These are phyloP conservation scores for Adiantum capillusveneris DNA, from an alignment of 75 land plant species.

Conservation along the genomic window DNA sequence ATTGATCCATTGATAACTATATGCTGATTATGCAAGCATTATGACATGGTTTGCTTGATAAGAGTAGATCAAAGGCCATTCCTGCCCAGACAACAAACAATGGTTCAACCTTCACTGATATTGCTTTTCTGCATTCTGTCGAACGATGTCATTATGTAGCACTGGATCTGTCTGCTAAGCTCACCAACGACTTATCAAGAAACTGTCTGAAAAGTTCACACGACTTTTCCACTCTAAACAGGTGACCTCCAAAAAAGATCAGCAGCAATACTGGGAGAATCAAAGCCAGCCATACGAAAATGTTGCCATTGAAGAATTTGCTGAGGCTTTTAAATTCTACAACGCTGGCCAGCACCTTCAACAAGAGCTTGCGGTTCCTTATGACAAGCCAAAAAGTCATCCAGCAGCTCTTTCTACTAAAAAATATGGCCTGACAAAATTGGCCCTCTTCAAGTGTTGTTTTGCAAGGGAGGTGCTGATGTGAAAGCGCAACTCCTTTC, in stretches of 20 bases:
- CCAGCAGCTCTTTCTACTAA: conserved; percentile 52
- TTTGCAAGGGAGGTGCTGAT: conserved; percentile 42
- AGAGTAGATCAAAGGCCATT: no score
- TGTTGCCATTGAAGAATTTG: conserved; percentile 55
- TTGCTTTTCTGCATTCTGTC: no score
- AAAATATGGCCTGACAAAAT: conserved; percentile 45
- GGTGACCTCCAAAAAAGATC: conserved; percentile 88
- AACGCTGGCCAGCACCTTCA: conserved; percentile 43
- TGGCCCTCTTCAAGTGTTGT: conserved; percentile 54
- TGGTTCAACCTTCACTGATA: no score
- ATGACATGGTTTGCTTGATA: no score
- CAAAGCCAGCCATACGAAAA: conserved; percentile 43
- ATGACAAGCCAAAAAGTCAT: conserved; percentile 57
- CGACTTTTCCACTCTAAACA: no score
- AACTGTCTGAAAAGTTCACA: no score
- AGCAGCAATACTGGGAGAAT: conserved; percentile 72
- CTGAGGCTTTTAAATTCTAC: conserved; percentile 58
- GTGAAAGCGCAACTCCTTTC: conserved; percentile 57
- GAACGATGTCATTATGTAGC: no score
- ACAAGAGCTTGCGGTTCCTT: conserved; percentile 45
- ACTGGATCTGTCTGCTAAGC: no score
- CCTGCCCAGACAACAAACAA: no score
- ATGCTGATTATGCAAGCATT: no score
- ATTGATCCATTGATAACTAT: no score
- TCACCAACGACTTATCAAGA: no score